Base-by-base conservation (phyloP, 2,329 filamentous ascomycete genomes). In the Colletotrichum sansevieriae region DNA sequence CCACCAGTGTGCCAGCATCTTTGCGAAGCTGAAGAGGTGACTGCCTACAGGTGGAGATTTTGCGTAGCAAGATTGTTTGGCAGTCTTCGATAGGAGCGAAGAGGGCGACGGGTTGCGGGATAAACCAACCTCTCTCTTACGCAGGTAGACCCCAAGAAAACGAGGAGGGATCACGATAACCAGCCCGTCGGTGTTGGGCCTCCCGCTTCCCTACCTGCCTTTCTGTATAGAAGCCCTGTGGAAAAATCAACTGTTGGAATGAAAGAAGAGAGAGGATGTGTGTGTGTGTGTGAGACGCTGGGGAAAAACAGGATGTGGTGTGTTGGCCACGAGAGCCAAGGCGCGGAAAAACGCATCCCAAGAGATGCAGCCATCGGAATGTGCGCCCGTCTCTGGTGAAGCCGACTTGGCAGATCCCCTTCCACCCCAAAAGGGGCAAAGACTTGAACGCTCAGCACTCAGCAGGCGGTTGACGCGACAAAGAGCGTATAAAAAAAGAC, bases 321-420 rank as follows among this genome's bases (percentile, higher is more conserved):
- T 54, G 37, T 25, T 57, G 59, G 64, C 47, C 63, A 43, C 43
- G 58, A 66, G 41, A 35, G 62, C 65, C 65, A 68, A 65, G 65
- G 25, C 25, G 37, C 62, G 62, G 62, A 56, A 68, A 60, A 65
- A 9, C 25, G 37, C 60, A 33, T 29, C 60, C 60, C 65, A 64
- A 64, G 52, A 54, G 35, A 37, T 43, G 57, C 64, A 63, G 54
- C 57, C 49, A n/a, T 59, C 60, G 47, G 47, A n/a, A 29, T 35
- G 7, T 18, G 44, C 25, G 33, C 43, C 54, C n/a, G 15, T 35
- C 46, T 49, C 37, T 39, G 37, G 46, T 49, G 18, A 43, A 57
- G 35, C 54, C 35, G 37, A 55, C 63, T 41, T 51, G 49, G 35
- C 25, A 29, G 25, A 25, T 25, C 25, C 25, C 25, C 41, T 37